Base-by-base conservation (phyloP, 2,329 filamentous ascomycete species). In the Tothia fuscella region DNA sequence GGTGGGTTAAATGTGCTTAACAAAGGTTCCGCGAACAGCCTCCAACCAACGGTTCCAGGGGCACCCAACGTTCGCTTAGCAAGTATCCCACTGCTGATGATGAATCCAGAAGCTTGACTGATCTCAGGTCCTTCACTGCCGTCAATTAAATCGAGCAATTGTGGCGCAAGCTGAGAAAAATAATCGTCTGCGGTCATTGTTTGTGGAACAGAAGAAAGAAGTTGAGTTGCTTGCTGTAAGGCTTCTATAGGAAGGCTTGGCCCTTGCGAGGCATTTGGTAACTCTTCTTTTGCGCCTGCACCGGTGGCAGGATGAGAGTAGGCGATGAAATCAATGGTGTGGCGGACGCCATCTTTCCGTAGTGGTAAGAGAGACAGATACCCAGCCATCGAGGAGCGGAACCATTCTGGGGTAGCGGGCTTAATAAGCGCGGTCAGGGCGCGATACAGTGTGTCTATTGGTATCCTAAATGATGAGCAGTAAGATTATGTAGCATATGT, bases 321-420 rank as follows among this genome's bases (percentile, higher is more conserved):
- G 44, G 82, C 80, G 26, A 85, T 67, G 52, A 84, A 84, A 52
- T 84, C 80, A 46, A 84, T 65, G 0, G 76, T 80, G 20, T 74
- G 71, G 25, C 80, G 70, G 12, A 85, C 76, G 14, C 80, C 80
- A 46, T 75, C 69, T 2, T 64, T 60, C 3, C 79, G 67, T 20
- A 82, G 63, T 1, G 80, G 80, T 7, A 84, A 53, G 10, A 66
- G 54, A 2, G 78, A 75, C 33, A 85, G 64, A 10, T 71, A 65
- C 43, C 66, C 66, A 49, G 78, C 64, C 2, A 84, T 54, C 31
- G 67, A 66, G 14, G 66, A 49, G 32, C 71, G 71, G n/a, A 83
- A 63, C 75, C 76, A 81, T 54, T 58, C 49, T 9, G 76, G 75
- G 13, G 72, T 66, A 43, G 69, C 68, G 9, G 79, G 77, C 46